A percentile compares a stretch with the other conserved stretches of the same genome.
These are phyloP conservation scores for Mucor irregularis DNA, from an alignment of 371 early-diverging fungal species.

Conservation along the genomic window DNA sequence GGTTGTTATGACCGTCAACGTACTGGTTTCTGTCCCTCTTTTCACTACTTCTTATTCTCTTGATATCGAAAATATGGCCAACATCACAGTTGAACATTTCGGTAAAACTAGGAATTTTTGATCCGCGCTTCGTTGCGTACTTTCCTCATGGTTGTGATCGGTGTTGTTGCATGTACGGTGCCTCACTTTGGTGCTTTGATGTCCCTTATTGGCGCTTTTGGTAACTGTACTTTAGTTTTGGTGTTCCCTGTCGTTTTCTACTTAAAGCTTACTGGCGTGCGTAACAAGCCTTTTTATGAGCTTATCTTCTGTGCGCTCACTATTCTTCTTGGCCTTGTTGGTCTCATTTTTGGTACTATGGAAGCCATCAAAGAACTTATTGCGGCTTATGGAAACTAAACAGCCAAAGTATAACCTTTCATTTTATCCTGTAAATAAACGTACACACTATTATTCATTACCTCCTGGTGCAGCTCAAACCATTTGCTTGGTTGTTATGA, in stretches of 20 bases:
- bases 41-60: constrained; percentile 75
- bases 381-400: constrained; percentile 24
- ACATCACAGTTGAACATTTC: constrained; percentile 51
- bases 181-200: constrained; percentile 82
- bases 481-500: constrained; percentile 70
- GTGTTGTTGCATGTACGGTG: constrained; percentile 64
- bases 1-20: constrained; percentile 77
- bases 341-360: constrained; percentile 73
- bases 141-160: constrained; percentile 44
- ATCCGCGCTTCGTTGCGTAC: constrained; percentile 60
- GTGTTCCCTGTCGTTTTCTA: constrained; percentile 82
- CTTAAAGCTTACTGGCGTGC: constrained; percentile 67
- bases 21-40: constrained; percentile 78
- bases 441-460: constrained; percentile 21
- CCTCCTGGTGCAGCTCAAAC: constrained; percentile 59
- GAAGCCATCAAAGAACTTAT: constrained; percentile 63
- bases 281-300: constrained; percentile 55
- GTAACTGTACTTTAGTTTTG: constrained; percentile 76
- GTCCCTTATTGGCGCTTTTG: constrained; percentile 81
- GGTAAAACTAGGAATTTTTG: constrained; percentile 50
- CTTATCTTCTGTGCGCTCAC: constrained; percentile 57
- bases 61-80: constrained; percentile 63
- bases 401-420: too few species aligned
- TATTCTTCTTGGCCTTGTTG: constrained; percentile 64
- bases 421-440: too few species aligned